Evolutionary conservation across 352 stramenopile genomes (phyloP).

Genomic region (Phytopythium chamaehyphon): DNA sequence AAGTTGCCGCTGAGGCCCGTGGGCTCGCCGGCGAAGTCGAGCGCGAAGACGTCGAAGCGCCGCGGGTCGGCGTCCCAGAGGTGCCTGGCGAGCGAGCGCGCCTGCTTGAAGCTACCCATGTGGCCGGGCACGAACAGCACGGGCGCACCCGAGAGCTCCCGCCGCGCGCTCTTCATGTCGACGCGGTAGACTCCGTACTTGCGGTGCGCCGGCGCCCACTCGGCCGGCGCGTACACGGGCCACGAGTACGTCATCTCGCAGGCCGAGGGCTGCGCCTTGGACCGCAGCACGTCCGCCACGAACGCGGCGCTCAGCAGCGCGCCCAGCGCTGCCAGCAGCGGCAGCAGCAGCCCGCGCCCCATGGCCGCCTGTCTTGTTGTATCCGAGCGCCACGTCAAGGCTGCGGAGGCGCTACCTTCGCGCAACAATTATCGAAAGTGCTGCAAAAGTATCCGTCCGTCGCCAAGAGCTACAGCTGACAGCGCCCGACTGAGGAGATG

Average conservation of each 20-base stretch:
- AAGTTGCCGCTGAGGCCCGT: conserved; percentile 66
- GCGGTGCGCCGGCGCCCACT: conserved; percentile 28
- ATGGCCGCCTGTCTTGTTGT: too few relatives aligned
- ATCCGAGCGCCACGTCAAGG: background rate
- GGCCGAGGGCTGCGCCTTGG: conserved; percentile 19
- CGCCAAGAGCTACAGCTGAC: background rate
- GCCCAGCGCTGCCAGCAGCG: conserved; percentile 50
- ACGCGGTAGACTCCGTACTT: conserved; percentile 72
- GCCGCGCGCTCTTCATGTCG: conserved; percentile 54
- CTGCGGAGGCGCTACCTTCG: conserved; percentile 5
- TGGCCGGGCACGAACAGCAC: conserved; percentile 84
- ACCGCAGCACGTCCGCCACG: conserved; percentile 38
- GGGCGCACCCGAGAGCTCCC: conserved; percentile 53
- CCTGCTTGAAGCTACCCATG: conserved; percentile 83
- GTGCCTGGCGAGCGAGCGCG: conserved; percentile 70
- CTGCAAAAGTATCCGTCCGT: background rate
- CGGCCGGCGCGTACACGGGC: conserved; percentile 69
- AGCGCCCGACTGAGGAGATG: too few relatives aligned
- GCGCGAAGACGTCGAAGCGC: conserved; percentile 76
- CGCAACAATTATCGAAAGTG: too few relatives aligned
- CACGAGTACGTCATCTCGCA: conserved; percentile 88
- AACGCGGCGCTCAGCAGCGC: conserved; percentile 36
- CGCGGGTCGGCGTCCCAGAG: conserved; percentile 49
- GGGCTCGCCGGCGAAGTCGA: conserved; percentile 77
- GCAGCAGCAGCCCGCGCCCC: conserved; percentile 37